Evolutionary conservation across 306 rosid genomes (phyloP).

Genomic region (Prunus persica): Prunus_persica_NCBIv2 NC_034009.1:35970501-35971000

Average conservation of each 20-base stretch:
- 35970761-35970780: slow-evolving; percentile 99
- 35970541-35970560: slow-evolving; percentile 17
- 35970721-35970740: slow-evolving; percentile 91
- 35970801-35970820: slow-evolving; percentile 73
- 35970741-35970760: slow-evolving; percentile 98
- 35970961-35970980: neutral
- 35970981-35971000: neutral
- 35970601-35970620: neutral
- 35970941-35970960: neutral
- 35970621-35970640: slow-evolving; percentile 7
- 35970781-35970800: slow-evolving; percentile 84
- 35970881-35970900: slow-evolving; percentile 11
- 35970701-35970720: slow-evolving; percentile 93
- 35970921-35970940: neutral
- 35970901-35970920: slow-evolving; percentile 5
- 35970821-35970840: slow-evolving; percentile 11
- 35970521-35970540: slow-evolving; percentile 95
- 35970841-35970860: slow-evolving; percentile 1
- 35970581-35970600: slow-evolving; percentile 7
- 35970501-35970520: slow-evolving; percentile 98
- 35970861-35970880: slow-evolving; percentile 20
- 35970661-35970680: slow-evolving; percentile 10
- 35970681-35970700: slow-evolving; percentile 32
- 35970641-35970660: neutral
- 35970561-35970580: slow-evolving; percentile 8